A percentile compares a stretch with the other conserved stretches of the same genome.
These are phyloP conservation scores for Crithidia thermophila DNA, from an alignment of 208 protist species.

Conservation along the genomic window DNA sequence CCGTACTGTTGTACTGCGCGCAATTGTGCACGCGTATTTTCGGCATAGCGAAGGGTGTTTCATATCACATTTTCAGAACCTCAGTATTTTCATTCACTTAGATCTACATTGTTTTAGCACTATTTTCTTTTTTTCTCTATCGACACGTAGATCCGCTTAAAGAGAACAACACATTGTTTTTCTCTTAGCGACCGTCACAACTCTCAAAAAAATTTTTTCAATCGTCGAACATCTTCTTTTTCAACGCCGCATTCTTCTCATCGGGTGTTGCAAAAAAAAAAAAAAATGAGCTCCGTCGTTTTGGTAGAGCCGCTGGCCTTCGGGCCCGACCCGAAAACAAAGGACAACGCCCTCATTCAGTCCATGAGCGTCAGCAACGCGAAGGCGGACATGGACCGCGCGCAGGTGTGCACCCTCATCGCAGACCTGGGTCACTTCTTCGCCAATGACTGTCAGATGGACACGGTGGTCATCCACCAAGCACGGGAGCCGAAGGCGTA, in stretches of 20 bases:
- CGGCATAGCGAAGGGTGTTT: no score
- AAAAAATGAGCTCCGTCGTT: slow-evolving; percentile 36
- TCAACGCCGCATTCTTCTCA: background rate
- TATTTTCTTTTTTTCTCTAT: no score
- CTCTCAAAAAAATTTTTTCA: no score
- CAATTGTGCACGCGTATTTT: no score
- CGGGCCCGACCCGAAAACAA: slow-evolving; percentile 20
- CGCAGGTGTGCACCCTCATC: slow-evolving; percentile 32
- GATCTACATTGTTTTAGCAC: no score
- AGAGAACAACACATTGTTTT: no score
- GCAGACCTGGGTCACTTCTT: slow-evolving; percentile 25
- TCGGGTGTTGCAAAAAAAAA: background rate
- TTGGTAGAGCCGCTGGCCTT: slow-evolving; percentile 40
- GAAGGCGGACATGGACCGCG: slow-evolving; percentile 37
- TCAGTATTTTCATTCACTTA: no score
- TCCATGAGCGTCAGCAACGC: slow-evolving; percentile 35
- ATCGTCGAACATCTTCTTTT: no score
- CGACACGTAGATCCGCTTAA: no score
- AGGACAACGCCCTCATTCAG: slow-evolving; percentile 33
- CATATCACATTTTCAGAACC: no score
- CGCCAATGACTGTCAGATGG: slow-evolving; percentile 19
- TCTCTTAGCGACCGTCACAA: no score
- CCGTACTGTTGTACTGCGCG: no score
- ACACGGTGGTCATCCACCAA: slow-evolving; percentile 30
- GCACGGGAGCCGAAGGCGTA: slow-evolving; percentile 27